A percentile compares a stretch with the other conserved stretches of the same genome.
phyloP scores from a whole-genome alignment of 768 basidiomycete species.

The Tubosaeta brunneosetosa region DNA sequence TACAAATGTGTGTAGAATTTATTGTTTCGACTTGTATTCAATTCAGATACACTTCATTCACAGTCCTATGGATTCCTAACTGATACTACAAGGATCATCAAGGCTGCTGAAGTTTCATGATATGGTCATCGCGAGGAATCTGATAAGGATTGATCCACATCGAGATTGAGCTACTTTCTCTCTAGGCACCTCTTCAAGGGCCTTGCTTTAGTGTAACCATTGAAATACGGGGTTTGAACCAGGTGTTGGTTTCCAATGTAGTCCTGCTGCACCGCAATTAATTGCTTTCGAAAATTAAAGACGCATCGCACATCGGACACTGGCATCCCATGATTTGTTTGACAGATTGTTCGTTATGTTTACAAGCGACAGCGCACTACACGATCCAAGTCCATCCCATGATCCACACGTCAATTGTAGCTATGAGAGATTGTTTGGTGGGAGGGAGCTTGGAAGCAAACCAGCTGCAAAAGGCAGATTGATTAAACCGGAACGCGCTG shows the following conservation, averaged over 20 bases:
- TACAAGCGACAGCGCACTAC: background rate
- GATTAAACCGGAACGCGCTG: background rate
- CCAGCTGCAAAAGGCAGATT: background rate
- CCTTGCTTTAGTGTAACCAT: no score
- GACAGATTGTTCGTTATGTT: no score
- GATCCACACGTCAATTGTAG: background rate
- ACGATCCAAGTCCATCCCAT: background rate
- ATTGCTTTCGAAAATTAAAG: no score
- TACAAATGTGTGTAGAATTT: slow-evolving; percentile 40
- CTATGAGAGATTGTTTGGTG: slow-evolving; percentile 20
- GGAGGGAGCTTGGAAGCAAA: slow-evolving; percentile 2
- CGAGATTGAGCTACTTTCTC: no score
- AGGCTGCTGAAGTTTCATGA: slow-evolving; percentile 5
- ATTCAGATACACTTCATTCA: background rate
- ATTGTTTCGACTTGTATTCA: background rate
- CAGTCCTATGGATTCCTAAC: slow-evolving; percentile 54
- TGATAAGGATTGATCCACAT: no score
- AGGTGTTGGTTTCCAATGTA: no score
- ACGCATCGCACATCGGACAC: no score
- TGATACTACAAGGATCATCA: slow-evolving; percentile 29
- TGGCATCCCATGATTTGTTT: no score
- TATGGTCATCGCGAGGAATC: no score
- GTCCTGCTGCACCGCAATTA: no score
- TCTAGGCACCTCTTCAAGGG: no score
- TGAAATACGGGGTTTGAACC: no score